Evolutionary conservation across 257 asterid genomes (phyloP), one percentile per base, ranked within the genome.

Genomic region (Oldenlandia corymbosa): DNA sequence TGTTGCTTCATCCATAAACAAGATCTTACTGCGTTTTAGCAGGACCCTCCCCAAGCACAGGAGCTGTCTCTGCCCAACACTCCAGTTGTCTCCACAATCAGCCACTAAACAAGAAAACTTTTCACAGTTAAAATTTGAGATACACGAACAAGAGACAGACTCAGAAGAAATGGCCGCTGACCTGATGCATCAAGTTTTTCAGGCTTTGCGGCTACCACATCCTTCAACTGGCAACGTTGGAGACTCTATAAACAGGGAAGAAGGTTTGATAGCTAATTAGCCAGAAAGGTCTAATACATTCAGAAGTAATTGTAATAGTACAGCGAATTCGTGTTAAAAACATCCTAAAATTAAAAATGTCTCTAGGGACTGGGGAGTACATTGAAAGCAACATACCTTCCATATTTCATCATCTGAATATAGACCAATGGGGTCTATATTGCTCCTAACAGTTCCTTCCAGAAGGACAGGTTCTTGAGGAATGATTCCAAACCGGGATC

Each of bases 391-490:
- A 20, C n/a, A 48, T 75, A 86, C 99, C 95, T 93, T 96, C 97
- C 97, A 87, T 76, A 93, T 83, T 43, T 93, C 90, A 21, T 61
- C 56, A 31, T 93, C 99, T 18, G 78, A 60, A 42, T 90, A 92
- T 58, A 84, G 87, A 39, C 84, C 71, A 55, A 93, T 64, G 28
- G 99, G 99, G 80, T 93, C 97, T 70, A 93, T 60, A 73, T 93
- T 93, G 76, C 74, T 85, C 75, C 99, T 84, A 74, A 93, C 99
- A 6, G 90, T 79, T 61, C 99, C 99, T 16, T 73, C 79, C 74
- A 90, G 90, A 59, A 93, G 99, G 31, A 96, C 90, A 50, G 97
- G 99, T 16, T 93, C 99, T 68, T 93, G 99, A 54, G 99, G 97
- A 78, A 93, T 93, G 39, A 93, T 80, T 55, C 99, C 97, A 3